Conservation (phyloP, 768 basidiomycete genomes). For the Rhizopogon roseolus region DNA sequence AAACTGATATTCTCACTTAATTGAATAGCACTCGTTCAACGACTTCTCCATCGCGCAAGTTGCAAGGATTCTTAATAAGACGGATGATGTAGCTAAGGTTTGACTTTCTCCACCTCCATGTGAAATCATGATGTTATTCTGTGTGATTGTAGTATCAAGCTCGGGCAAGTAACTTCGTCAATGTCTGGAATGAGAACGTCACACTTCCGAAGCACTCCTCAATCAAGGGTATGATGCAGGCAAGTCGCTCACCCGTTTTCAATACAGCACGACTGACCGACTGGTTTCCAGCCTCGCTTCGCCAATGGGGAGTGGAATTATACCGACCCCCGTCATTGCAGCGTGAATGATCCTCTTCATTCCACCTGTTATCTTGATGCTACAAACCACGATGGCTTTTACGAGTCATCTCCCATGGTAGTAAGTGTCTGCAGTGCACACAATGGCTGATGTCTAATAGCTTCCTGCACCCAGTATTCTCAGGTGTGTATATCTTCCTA, state of each 20-base stretch:
- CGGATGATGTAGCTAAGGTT: slow-evolving; percentile 48
- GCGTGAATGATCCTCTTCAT: slow-evolving; percentile 51
- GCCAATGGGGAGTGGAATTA: slow-evolving; percentile 55
- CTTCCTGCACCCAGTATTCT: slow-evolving; percentile 39
- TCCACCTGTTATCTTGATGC: slow-evolving; percentile 60
- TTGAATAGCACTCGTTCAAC: slow-evolving; percentile 50
- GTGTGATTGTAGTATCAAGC: slow-evolving; percentile 38
- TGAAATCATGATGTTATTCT: neutral
- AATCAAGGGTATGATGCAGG: slow-evolving; percentile 61
- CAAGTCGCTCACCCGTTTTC: slow-evolving; percentile 9
- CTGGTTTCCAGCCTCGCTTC: slow-evolving; percentile 41
- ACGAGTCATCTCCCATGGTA: slow-evolving; percentile 58
- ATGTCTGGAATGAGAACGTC: slow-evolving; percentile 56
- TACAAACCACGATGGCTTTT: slow-evolving; percentile 55
- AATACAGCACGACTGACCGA: neutral
- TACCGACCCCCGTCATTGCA: slow-evolving; percentile 66
- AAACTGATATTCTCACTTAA: neutral
- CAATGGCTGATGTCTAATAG: neutral
- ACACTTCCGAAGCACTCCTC: slow-evolving; percentile 43
- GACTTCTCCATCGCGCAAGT: slow-evolving; percentile 66
- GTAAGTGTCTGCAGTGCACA: slow-evolving; percentile 29
- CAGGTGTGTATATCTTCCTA: slow-evolving; percentile 30
- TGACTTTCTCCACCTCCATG: neutral
- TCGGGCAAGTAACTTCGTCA: slow-evolving; percentile 52
- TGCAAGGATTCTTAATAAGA: slow-evolving; percentile 47